Conservation (phyloP, 345 rosid genomes). For the Triadica sebifera region DNA sequence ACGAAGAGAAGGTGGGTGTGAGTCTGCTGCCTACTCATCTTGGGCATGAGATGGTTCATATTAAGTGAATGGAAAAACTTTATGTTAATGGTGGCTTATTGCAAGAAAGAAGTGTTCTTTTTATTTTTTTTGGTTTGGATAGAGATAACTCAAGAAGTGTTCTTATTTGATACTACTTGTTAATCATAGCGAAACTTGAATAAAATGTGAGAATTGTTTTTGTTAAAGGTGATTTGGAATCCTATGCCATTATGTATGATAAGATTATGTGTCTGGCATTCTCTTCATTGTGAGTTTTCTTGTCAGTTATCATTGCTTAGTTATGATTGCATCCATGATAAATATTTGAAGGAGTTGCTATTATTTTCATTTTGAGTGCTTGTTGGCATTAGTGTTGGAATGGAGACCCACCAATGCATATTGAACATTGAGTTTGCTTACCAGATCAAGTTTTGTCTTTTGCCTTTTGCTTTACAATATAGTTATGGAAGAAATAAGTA, state of each 20-base stretch:
- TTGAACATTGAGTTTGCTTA: constrained; percentile 11
- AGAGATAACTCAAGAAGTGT: too few species aligned
- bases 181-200: constrained; percentile 45
- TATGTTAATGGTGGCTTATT: constrained; percentile 15
- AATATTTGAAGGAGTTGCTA: constrained; percentile 16
- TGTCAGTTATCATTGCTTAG: constrained; percentile 32
- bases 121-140: too few species aligned
- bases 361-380: constrained; percentile 34
- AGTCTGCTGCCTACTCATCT: constrained; percentile 36
- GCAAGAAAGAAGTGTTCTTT: constrained; percentile 28
- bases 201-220: constrained; percentile 26
- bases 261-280: constrained; percentile 35
- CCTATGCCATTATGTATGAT: constrained; percentile 36
- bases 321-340: constrained; percentile 47
- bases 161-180: constrained; percentile 23
- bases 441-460: too few species aligned
- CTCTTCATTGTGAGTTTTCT: constrained; percentile 50
- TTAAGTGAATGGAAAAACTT: constrained; percentile 14
- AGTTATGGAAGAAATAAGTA: too few species aligned
- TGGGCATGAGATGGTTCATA: constrained; percentile 20
- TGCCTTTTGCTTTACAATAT: too few species aligned
- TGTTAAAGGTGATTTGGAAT: constrained; percentile 43
- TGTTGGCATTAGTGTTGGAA: constrained; percentile 20
- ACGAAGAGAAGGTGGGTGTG: constrained; percentile 32
- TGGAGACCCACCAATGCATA: constrained; percentile 26